Base-by-base conservation (phyloP, 2,329 filamentous ascomycete genomes). In the Cladosporium cucumerinum region DNA sequence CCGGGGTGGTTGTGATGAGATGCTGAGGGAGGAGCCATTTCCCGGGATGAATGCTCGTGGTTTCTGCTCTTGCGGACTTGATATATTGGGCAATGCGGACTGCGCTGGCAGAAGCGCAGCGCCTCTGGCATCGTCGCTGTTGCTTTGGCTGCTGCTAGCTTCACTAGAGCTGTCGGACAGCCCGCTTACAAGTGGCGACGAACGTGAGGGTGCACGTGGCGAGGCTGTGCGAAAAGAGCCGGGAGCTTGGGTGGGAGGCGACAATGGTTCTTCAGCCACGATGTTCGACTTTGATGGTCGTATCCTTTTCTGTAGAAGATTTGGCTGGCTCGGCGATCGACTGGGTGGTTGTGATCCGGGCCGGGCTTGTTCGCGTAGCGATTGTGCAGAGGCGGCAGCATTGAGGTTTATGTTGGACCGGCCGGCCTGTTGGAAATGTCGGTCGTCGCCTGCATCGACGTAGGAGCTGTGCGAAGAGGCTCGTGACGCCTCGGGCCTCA, bases 381-480 rank as follows among this genome's bases (percentile, higher is more conserved):
- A 72, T 60, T 75, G 73, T 57, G 74, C 74, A 26, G 74, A 76
- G 16, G 71, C 71, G 21, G 75, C 72, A 14, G 75, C 75, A 61
- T 73, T 70, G 49, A 76, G 67, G 57, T 71, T 73, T 54, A 69
- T 69, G 11, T 73, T 59, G 18, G 73, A 72, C 6, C 75, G 73
- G 11, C 75, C 75, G n/a, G 74, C 73, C 66, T 77, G 75, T 52
- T 74, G 71, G 34, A 62, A 55, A 34, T 71, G 67, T 16, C 61
- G 57, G 18, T 71, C 71, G 46, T 73, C 69, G 43, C 39, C 32
- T 16, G 64, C 65, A 57, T 66, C 70, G 59, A 70, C 67, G 51
- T 67, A 69, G n/a, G 49, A 69, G 65, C 46, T 67, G 62, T 43
- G 69, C 46, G 63, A 65, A 34, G 63, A 65, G 34, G 46, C 57